Percentiles rank a stretch among this genome's conserved stretches.
Conservation (phyloP, 73 alveolate genomes). For the Diophrys sp. region DNA sequence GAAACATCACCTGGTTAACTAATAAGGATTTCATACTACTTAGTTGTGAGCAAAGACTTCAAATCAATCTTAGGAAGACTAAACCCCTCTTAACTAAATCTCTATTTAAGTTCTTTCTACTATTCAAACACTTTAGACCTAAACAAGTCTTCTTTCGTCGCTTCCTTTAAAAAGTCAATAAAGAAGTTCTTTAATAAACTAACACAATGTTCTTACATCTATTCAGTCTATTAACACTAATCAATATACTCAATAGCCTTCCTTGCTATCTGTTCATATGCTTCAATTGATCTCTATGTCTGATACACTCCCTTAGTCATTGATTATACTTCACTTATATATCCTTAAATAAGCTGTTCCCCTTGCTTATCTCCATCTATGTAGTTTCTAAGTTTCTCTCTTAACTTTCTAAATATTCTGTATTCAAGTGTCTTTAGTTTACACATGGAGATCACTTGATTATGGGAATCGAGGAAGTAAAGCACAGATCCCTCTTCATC, state of each 20-base stretch:
- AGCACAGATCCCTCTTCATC: conserved; percentile 93
- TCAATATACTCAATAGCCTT: background rate
- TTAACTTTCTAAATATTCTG: conserved; percentile 79
- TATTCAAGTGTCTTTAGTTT: conserved; percentile 90
- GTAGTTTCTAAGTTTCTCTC: conserved; percentile 80
- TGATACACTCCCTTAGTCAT: background rate
- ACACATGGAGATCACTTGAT: conserved; percentile 58
- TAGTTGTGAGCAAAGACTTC: too few relatives aligned
- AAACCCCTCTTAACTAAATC: too few relatives aligned
- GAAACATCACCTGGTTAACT: too few relatives aligned
- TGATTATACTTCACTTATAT: background rate
- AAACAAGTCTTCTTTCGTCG: too few relatives aligned
- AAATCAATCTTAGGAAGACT: too few relatives aligned
- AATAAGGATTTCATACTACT: too few relatives aligned
- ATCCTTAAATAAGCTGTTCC: background rate
- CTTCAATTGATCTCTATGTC: background rate
- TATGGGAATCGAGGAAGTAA: conserved; percentile 53
- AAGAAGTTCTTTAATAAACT: too few relatives aligned
- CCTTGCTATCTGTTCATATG: background rate
- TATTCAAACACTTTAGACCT: too few relatives aligned
- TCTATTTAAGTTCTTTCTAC: too few relatives aligned
- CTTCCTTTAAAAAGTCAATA: too few relatives aligned
- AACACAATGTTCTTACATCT: too few relatives aligned
- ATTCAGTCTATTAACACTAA: background rate
- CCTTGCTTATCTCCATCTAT: background rate